Conservation (phyloP, 495 filamentous ascomycete species). For the Aspergillus cristatus region DNA sequence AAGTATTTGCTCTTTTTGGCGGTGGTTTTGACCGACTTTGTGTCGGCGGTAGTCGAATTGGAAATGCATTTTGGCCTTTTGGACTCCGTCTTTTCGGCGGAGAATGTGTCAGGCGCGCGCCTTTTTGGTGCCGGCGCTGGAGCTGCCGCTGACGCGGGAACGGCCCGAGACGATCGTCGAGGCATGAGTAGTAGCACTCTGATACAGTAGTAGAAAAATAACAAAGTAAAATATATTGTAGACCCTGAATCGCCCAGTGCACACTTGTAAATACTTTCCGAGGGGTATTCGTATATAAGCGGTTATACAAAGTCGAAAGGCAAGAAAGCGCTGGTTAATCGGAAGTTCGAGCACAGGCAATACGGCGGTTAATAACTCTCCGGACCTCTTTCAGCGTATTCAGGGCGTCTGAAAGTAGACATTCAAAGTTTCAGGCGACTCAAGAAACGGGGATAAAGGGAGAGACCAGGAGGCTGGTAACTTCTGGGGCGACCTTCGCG, state of each 20-base stretch:
- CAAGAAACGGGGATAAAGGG: slow-evolving; percentile 3
- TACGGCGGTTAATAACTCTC: background rate
- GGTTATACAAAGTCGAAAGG: too few relatives aligned
- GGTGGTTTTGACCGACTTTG: slow-evolving; percentile 31
- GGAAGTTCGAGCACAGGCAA: too few relatives aligned
- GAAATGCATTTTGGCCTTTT: slow-evolving; percentile 39
- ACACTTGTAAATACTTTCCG: too few relatives aligned
- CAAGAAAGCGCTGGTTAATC: too few relatives aligned
- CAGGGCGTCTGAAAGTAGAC: background rate
- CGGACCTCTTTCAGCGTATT: too few relatives aligned
- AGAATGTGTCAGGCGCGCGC: slow-evolving; percentile 28
- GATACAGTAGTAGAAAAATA: too few relatives aligned
- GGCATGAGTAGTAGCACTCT: slow-evolving; percentile 29
- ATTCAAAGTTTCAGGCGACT: slow-evolving; percentile 10
- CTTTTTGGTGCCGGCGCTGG: slow-evolving; percentile 28
- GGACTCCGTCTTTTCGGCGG: slow-evolving; percentile 21
- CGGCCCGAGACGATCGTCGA: slow-evolving; percentile 35
- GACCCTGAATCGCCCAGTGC: too few relatives aligned
- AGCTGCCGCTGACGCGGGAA: slow-evolving; percentile 25
- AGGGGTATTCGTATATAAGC: too few relatives aligned
- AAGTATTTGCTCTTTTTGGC: slow-evolving; percentile 53
- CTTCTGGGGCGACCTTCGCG: slow-evolving; percentile 14
- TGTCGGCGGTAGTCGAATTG: slow-evolving; percentile 21
- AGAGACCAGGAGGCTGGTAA: slow-evolving; percentile 17
- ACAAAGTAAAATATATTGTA: too few relatives aligned